These are phyloP conservation scores for Gossypium sturtianum DNA, from an alignment of 345 rosid genomes.

Conservation along the genomic window DNA sequence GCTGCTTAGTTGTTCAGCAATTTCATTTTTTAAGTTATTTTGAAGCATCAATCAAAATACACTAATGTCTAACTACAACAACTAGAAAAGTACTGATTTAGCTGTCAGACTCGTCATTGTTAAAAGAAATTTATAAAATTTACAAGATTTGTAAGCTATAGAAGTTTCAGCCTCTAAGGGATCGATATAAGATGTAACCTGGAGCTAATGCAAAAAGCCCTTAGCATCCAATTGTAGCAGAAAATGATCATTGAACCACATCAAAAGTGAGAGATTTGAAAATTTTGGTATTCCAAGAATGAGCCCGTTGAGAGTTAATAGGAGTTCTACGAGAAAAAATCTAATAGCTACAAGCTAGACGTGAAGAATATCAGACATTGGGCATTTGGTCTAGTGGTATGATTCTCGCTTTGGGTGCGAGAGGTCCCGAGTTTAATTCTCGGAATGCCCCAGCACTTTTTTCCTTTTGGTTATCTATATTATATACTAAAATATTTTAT, in stretches of 20 bases:
- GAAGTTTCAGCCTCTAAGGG: not conserved
- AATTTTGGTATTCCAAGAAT: not conserved
- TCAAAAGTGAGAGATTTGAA: not conserved
- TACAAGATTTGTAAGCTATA: too few relatives aligned
- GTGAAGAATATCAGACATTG: not conserved
- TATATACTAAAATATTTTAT: too few relatives aligned
- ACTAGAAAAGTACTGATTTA: not conserved
- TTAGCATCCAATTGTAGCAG: not conserved
- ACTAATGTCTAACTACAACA: not conserved
- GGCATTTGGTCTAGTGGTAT: too few relatives aligned
- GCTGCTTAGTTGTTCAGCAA: not conserved
- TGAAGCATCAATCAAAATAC: not conserved
- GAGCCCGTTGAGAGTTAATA: not conserved
- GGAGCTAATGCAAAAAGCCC: not conserved
- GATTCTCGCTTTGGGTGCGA: not conserved
- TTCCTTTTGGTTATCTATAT: too few relatives aligned
- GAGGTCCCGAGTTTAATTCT: slow-evolving; percentile 53
- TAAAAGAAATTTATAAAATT: too few relatives aligned
- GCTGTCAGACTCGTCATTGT: not conserved
- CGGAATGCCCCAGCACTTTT: slow-evolving; percentile 23
- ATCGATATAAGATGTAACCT: not conserved
- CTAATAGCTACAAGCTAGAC: not conserved
- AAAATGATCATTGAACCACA: not conserved
- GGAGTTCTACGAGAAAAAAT: not conserved
- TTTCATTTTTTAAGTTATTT: not conserved